Evolutionary conservation across 257 asterid genomes (phyloP).

Genomic region (Lithospermum erythrorhizon): DNA sequence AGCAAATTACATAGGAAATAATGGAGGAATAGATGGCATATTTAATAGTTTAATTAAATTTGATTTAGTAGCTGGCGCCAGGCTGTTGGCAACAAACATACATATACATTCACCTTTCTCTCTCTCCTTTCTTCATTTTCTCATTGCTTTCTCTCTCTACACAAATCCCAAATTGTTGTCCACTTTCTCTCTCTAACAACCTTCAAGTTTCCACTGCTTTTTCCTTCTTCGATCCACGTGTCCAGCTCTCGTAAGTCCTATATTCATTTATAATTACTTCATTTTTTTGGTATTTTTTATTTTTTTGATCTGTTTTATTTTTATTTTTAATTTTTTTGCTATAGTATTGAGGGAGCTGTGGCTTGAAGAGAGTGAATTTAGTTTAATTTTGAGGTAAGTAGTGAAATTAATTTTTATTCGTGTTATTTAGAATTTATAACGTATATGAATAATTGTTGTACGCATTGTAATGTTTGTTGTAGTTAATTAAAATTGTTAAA

Average conservation of each 20-base stretch:
- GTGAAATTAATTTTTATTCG: no score
- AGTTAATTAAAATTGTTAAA: no score
- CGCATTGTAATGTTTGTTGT: no score
- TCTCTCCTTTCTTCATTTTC: slow-evolving; percentile 15
- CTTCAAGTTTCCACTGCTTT: slow-evolving; percentile 20
- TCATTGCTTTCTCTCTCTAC: slow-evolving; percentile 23
- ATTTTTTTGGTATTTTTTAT: slow-evolving; percentile 1
- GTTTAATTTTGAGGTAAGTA: no score
- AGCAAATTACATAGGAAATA: no score
- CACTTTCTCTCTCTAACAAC: not conserved
- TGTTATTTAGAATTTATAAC: no score
- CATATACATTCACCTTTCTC: slow-evolving; percentile 26
- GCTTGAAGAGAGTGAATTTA: no score
- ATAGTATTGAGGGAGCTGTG: not conserved
- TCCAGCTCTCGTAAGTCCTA: slow-evolving; percentile 34
- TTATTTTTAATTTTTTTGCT: not conserved
- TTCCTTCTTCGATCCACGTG: slow-evolving; percentile 15
- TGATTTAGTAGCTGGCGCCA: slow-evolving; percentile 67
- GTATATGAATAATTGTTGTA: no score
- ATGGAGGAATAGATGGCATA: no score
- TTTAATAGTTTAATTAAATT: no score
- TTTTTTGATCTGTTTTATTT: not conserved
- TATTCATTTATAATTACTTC: slow-evolving; percentile 15
- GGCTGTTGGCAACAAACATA: slow-evolving; percentile 80
- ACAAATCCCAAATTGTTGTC: slow-evolving; percentile 1